Evolutionary conservation across 2,329 filamentous ascomycete genomes (phyloP).

Genomic region (Aspergillus aculeatinus): DNA sequence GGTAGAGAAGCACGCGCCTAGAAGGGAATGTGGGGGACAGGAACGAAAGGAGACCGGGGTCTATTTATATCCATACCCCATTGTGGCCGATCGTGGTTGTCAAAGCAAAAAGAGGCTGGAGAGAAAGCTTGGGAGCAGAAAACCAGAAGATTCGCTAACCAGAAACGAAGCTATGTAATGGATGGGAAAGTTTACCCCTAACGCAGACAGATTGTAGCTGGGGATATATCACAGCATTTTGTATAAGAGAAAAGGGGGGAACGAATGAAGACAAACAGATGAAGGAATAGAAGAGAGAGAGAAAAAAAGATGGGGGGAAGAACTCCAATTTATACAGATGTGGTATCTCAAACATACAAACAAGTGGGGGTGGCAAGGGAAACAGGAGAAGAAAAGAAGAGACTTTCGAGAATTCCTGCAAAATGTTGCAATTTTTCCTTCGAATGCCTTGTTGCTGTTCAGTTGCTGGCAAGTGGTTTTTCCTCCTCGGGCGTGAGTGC

Average conservation of each 20-base stretch:
- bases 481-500: conserved; percentile 20
- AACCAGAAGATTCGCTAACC: too few species aligned
- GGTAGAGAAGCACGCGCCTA: background rate
- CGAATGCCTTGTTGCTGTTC: background rate
- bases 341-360: background rate
- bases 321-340: background rate
- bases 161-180: too few species aligned
- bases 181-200: too few species aligned
- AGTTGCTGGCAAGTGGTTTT: conserved; percentile 5
- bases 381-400: background rate
- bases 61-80: too few species aligned
- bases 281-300: background rate
- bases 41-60: too few species aligned
- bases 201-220: too few species aligned
- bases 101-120: too few species aligned
- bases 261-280: background rate
- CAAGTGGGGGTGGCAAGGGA: background rate
- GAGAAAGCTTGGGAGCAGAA: too few species aligned
- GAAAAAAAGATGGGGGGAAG: background rate
- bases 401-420: background rate
- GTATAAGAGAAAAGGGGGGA: too few species aligned
- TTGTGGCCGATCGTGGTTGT: too few species aligned
- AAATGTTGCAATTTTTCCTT: too few species aligned
- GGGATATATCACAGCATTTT: background rate
- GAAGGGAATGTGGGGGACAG: too few species aligned